Base-by-base conservation (phyloP, 306 rosid genomes). In the Mucuna pruriens region DNA sequence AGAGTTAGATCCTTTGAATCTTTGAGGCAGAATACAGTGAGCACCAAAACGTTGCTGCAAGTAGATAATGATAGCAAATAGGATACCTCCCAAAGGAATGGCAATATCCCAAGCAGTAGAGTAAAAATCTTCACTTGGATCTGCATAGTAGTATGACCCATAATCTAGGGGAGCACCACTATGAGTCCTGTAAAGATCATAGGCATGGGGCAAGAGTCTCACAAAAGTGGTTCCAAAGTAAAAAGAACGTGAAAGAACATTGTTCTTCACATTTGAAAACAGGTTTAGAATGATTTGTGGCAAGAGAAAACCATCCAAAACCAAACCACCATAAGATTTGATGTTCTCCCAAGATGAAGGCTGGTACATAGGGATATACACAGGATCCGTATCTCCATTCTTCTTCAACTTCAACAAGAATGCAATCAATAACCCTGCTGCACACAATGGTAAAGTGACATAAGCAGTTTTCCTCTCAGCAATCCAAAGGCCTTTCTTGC, bases 281-380 rank as follows among this genome's bases (percentile, higher is more conserved):
- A 88, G 4, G 85, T 89, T 91, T 40, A 88, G 75, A 34, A 88
- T 60, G 29, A 90, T 86, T 67, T 91, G 94, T 49, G 97, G 96
- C 69, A 93, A 73, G 63, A 91, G 87, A 83, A 91, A 91, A 3
- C 90, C 83, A 51, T 88, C 92, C 75, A 83, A 74, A 9, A 91
- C 84, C 76, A 88, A 83, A 22, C 85, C 89, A 44, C 78, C 78
- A 19, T 81, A 88, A 42, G 87, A 82, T 55, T 84, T 87, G 4
- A 79, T 65, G 82, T 70, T 76, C 68, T 80, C 79, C 88, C 88
- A 80, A 60, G 74, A 48, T 71, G 84, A 66, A 76, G 16, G 7
- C 25, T 39, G 72, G 51, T 76, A 51, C 19, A 1, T 12, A 4
- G 51, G 1, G 2, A 25, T 12, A 62, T 20, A 20, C 15, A 2